These are phyloP conservation scores for Pseudogymnoascus verrucosus DNA, from an alignment of 2,329 filamentous ascomycete species.

Conservation along the genomic window DNA sequence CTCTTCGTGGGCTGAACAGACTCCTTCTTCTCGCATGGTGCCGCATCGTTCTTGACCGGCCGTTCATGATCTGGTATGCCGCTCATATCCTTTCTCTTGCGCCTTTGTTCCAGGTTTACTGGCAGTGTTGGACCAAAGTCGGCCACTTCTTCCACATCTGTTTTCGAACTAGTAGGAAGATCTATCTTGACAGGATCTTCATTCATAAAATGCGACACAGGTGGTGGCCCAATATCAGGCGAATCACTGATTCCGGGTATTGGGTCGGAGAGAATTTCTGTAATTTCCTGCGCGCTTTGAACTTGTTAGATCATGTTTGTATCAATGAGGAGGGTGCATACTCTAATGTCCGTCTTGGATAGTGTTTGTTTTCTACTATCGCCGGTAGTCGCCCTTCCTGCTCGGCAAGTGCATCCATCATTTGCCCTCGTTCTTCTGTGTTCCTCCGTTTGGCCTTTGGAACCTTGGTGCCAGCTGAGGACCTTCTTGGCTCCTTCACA, in stretches of 20 bases:
- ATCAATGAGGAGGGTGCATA: constrained; percentile 32
- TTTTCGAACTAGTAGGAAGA: constrained; percentile 31
- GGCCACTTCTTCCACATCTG: constrained; percentile 16
- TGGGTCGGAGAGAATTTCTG: constrained; percentile 18
- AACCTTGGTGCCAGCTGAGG: constrained; percentile 14
- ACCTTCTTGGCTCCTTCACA: constrained; percentile 22
- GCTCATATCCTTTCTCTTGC: constrained; percentile 25
- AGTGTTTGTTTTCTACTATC: constrained; percentile 63
- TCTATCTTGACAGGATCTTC: constrained; percentile 47
- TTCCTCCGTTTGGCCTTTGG: constrained; percentile 35
- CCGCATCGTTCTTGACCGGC: constrained; percentile 11
- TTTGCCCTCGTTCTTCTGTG: constrained; percentile 46
- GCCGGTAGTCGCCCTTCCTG: constrained; percentile 46
- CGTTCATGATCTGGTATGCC: constrained; percentile 15
- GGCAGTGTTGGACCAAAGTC: constrained; percentile 22
- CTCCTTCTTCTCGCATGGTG: constrained; percentile 11
- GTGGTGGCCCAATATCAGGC: constrained; percentile 60
- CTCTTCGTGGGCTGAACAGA: constrained; percentile 32
- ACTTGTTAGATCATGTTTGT: constrained; percentile 26
- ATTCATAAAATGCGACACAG: constrained; percentile 51
- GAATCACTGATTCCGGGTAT: constrained; percentile 43
- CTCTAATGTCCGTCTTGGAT: constrained; percentile 61
- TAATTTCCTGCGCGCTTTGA: constrained; percentile 25
- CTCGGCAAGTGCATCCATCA: constrained; percentile 27
- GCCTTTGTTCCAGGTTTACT: constrained; percentile 28